Conservation (phyloP, 73 alveolate species). For the Paramecium primaurelia region DNA sequence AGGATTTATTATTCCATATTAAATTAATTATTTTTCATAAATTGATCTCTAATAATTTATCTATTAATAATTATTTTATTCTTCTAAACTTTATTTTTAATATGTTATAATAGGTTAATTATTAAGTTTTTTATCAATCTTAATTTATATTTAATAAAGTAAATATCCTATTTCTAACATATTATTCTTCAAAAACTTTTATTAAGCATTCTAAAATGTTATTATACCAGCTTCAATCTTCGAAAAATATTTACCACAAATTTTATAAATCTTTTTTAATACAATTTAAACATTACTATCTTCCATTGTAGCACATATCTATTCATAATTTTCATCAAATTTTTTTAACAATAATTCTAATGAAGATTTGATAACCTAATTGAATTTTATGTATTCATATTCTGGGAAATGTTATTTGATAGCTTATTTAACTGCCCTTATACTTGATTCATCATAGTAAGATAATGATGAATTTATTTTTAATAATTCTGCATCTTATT, state of each 20-base stretch:
- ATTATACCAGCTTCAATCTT: not conserved
- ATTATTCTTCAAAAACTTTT: not conserved
- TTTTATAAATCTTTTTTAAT: not conserved
- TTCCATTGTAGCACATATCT: not conserved
- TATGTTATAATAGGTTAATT: not conserved
- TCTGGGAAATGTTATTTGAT: not conserved
- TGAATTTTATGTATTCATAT: not conserved
- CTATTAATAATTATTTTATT: not conserved
- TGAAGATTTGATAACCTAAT: not conserved
- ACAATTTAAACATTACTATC: not conserved
- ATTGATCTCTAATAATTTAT: not conserved
- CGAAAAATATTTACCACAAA: not conserved
- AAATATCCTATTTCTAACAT: not conserved
- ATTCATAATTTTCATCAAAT: not conserved
- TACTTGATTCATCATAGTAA: not conserved
- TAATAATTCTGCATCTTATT: not conserved
- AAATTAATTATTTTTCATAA: not conserved
- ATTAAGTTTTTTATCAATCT: not conserved
- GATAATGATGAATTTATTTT: not conserved
- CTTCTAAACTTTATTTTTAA: not conserved
- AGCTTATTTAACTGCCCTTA: not conserved
- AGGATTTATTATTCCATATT: not conserved
- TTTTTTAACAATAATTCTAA: not conserved
- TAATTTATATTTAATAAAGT: not conserved
- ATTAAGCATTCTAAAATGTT: not conserved